Evolutionary conservation across 2,329 filamentous ascomycete species (phyloP).

Genomic region (Akanthomyces muscarius): DNA sequence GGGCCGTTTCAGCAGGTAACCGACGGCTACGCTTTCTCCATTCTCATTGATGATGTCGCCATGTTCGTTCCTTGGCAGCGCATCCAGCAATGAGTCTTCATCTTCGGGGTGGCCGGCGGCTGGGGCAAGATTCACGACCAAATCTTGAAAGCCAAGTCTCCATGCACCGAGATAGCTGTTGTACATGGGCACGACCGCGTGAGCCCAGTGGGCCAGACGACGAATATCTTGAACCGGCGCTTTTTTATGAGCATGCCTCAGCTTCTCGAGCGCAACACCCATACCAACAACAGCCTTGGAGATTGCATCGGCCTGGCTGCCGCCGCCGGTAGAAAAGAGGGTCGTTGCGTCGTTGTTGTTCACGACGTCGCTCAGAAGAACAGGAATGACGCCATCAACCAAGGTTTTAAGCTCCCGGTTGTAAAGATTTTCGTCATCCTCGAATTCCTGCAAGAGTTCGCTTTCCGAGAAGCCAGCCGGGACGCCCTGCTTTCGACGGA

Average conservation of each 20-base stretch:
- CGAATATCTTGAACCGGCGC: constrained; percentile 71
- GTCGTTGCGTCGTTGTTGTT: constrained; percentile 63
- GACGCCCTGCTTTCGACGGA: constrained; percentile 67
- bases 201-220: constrained; percentile 75
- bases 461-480: constrained; percentile 64
- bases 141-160: constrained; percentile 89
- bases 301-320: constrained; percentile 55
- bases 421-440: constrained; percentile 81
- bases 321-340: constrained; percentile 52
- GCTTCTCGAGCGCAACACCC: constrained; percentile 82
- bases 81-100: constrained; percentile 56
- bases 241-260: constrained; percentile 75
- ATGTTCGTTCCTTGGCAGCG: constrained; percentile 57
- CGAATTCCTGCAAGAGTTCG: constrained; percentile 76
- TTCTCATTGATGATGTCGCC: constrained; percentile 67
- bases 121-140: constrained; percentile 88
- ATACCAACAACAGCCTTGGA: constrained; percentile 90
- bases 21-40: constrained; percentile 90
- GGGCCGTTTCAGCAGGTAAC: constrained; percentile 85
- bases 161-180: constrained; percentile 81
- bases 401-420: constrained; percentile 86
- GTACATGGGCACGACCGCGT: constrained; percentile 74
- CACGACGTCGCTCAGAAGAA: constrained; percentile 80
- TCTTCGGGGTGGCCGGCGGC: constrained; percentile 51
- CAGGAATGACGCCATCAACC: constrained; percentile 91